Base-by-base conservation (phyloP, 2,329 filamentous ascomycete genomes). In the Xylariales sp. region DNA sequence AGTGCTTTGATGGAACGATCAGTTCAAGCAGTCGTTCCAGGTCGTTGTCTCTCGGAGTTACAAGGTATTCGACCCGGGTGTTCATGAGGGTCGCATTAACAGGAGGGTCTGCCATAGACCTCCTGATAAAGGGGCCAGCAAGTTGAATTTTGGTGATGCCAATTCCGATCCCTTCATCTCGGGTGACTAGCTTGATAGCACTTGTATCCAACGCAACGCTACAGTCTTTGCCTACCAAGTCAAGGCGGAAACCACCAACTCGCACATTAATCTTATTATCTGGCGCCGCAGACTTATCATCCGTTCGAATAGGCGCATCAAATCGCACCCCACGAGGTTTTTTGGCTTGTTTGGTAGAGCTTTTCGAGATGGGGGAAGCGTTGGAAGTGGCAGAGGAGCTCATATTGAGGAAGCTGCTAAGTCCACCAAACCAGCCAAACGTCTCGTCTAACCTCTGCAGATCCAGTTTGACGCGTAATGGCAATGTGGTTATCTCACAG, bases 351-450 rank as follows among this genome's bases (percentile, higher is more conserved):
- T 62, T 65, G 8, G 54, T 50, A 4, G 63, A 55, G 6, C 50
- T 51, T 29, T 62, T 61, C 23, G 63, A 58, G 4, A 58, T 59
- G 12, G 67, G 65, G 1, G 81, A 78, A n/a, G 78, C 74, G 42
- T 78, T 84, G 1, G 86, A 89, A 10, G 83, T 79, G 45, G 95
- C 85, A 0, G 91, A 95, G 42, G 78, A 85, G 45, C 89, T 87
- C 57, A 96, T 77, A 51, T 93, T 94, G 29, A 98, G 67, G 37
- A 98, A 84, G 47, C 89, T 88, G 58, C 90, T 95, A 29, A 98
- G 68, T 0, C 93, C 93, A 24, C 93, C 93, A 61, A 96, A 90
- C 72, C 87, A 88, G 40, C 80, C 79, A 42, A 97, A 81, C 0
- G 87, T 87, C 51, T 95, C 89, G 50, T 97, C 93, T 16, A 97